Conservation (phyloP, 306 rosid genomes). For the Hylodesmum podocarpum region DNA sequence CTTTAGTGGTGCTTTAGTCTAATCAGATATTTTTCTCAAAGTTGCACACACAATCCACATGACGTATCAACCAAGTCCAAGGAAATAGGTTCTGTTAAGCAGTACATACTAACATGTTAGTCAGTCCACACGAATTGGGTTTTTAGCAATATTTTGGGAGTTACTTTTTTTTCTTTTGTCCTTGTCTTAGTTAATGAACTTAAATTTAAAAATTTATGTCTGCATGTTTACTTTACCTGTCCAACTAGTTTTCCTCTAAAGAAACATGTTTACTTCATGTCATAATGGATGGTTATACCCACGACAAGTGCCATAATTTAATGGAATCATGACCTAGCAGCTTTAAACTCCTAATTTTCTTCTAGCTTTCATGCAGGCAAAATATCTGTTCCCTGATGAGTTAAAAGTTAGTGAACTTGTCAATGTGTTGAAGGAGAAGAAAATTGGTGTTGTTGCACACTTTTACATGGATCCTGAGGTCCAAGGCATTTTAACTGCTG, state of each 20-base stretch:
- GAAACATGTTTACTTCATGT: not conserved
- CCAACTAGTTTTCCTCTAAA: not conserved
- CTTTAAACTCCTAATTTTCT: constrained; percentile 37
- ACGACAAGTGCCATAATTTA: constrained; percentile 8
- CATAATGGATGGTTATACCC: constrained; percentile 7
- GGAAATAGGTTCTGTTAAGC: not conserved
- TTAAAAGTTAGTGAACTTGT: constrained; percentile 64
- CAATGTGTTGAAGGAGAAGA: constrained; percentile 71
- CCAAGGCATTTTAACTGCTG: constrained; percentile 90
- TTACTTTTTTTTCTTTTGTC: not conserved
- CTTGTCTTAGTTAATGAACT: not conserved
- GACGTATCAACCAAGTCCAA: not conserved
- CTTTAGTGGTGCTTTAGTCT: not conserved
- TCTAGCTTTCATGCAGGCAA: constrained; percentile 69
- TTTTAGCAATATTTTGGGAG: not conserved
- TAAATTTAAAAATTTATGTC: not conserved
- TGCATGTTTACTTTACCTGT: not conserved
- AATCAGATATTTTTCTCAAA: not conserved
- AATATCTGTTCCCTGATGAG: constrained; percentile 70
- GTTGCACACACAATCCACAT: not conserved
- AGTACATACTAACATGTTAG: not conserved
- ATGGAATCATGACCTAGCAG: constrained; percentile 12
- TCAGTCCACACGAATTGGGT: not conserved
- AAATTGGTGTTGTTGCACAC: constrained; percentile 94
- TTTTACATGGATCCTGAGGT: constrained; percentile 99